Conservation (phyloP, 345 rosid genomes). For the Camelina neglecta region DNA sequence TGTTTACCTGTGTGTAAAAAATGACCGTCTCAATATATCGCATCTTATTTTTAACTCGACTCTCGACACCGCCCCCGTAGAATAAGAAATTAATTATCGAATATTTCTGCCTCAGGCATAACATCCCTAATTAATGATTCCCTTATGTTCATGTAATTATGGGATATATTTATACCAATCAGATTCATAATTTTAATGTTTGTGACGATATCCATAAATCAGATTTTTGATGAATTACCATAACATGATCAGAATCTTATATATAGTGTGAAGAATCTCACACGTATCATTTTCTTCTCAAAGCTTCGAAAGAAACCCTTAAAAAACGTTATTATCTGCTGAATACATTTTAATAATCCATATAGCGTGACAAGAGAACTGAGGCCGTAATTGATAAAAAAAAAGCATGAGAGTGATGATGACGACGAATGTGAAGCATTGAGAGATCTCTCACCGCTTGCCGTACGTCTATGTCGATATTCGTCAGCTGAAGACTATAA, state of each 20-base stretch:
- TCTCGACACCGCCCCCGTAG: background rate
- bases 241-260: background rate
- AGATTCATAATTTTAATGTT: background rate
- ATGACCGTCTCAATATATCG: background rate
- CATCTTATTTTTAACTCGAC: background rate
- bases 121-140: conserved; percentile 7
- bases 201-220: too few species aligned
- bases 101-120: conserved; percentile 12
- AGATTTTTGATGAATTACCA: background rate
- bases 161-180: background rate
- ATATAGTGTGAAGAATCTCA: background rate
- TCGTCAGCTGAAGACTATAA: conserved; percentile 28
- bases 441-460: conserved; percentile 8
- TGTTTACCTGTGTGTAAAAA: background rate
- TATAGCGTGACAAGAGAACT: conserved; percentile 29
- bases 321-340: conserved; percentile 11
- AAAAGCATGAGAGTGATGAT: conserved; percentile 27
- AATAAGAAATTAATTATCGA: conserved; percentile 5
- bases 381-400: background rate
- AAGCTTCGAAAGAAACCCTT: conserved; percentile 5
- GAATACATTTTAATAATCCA: conserved; percentile 16
- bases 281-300: background rate
- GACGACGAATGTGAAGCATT: conserved; percentile 35
- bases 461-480: conserved; percentile 12
- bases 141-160: background rate